A percentile compares a stretch with the other conserved stretches of the same genome.
Evolutionary conservation across 805 yeast species (phyloP).

Genomic region (Wickerhamiella azyma): DNA sequence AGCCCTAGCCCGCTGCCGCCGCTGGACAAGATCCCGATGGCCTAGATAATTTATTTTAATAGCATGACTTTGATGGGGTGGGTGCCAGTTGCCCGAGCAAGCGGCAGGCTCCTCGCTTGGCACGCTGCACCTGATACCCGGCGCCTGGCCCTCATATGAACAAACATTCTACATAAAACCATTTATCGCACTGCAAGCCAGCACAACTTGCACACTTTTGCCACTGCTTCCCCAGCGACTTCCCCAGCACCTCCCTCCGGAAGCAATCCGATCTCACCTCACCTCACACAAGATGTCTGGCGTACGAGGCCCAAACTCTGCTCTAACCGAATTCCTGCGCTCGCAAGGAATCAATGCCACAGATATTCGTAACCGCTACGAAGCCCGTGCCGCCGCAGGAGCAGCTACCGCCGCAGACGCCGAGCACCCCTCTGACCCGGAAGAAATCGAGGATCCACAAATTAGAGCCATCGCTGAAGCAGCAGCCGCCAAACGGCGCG

Average conservation of each 20-base stretch:
- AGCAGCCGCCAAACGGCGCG: constrained; percentile 19
- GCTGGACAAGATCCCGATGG: neutral
- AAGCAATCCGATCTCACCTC: too few species aligned
- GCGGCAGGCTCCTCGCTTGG: too few species aligned
- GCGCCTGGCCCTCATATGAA: too few species aligned
- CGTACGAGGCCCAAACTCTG: constrained; percentile 49
- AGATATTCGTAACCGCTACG: constrained; percentile 39
- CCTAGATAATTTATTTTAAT: neutral
- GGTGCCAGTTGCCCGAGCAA: too few species aligned
- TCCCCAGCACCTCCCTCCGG: too few species aligned
- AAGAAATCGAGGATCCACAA: constrained; percentile 18
- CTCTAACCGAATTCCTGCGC: constrained; percentile 73
- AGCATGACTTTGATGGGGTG: neutral
- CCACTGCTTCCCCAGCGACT: too few species aligned
- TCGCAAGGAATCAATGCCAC: constrained; percentile 84
- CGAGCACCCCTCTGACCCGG: constrained; percentile 12
- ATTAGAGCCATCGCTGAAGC: constrained; percentile 19
- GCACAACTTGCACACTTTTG: too few species aligned
- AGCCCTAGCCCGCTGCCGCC: neutral
- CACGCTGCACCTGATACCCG: too few species aligned
- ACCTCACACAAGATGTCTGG: constrained; percentile 13
- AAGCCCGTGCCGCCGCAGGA: constrained; percentile 14
- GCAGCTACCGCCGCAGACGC: constrained; percentile 24
- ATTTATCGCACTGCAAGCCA: too few species aligned
- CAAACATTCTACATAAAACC: too few species aligned